Conservation (phyloP, 352 stramenopile genomes). For the Phytophthora constricta region DNA sequence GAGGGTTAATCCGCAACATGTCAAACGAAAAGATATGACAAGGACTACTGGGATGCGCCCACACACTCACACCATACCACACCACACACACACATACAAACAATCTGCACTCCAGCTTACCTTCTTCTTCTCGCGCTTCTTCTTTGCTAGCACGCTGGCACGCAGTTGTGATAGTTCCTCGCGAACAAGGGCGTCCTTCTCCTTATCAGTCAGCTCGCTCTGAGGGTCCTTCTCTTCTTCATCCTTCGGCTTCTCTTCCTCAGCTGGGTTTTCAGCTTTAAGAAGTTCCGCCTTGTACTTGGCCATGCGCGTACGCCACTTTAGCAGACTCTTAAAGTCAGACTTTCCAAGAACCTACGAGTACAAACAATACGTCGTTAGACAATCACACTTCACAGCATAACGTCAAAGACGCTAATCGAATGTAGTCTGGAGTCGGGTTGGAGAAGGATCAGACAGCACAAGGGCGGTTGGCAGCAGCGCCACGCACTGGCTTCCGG, state of each 20-base stretch:
- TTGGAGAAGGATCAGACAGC: constrained; percentile 76
- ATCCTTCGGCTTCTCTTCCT: constrained; percentile 53
- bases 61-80: constrained; percentile 30
- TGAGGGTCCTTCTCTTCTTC: constrained; percentile 41
- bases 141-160: constrained; percentile 80
- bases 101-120: constrained; percentile 44
- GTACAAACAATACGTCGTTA: constrained; percentile 3
- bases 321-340: constrained; percentile 98
- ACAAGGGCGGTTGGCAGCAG: constrained; percentile 67
- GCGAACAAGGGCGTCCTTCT: constrained; percentile 85
- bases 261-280: constrained; percentile 58
- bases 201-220: constrained; percentile 74
- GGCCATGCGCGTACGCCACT: constrained; percentile 96
- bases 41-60: constrained; percentile 91
- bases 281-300: constrained; percentile 87
- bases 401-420: too few relatives aligned
- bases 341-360: constrained; percentile 95
- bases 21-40: constrained; percentile 77
- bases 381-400: not conserved
- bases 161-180: constrained; percentile 85
- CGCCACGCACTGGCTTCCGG: constrained; percentile 83
- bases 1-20: constrained; percentile 92
- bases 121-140: constrained; percentile 93
- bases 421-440: not conserved
- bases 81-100: constrained; percentile 28